Evolutionary conservation across 495 filamentous ascomycete species (phyloP).

Genomic region (Bryoglossum gracile): DNA sequence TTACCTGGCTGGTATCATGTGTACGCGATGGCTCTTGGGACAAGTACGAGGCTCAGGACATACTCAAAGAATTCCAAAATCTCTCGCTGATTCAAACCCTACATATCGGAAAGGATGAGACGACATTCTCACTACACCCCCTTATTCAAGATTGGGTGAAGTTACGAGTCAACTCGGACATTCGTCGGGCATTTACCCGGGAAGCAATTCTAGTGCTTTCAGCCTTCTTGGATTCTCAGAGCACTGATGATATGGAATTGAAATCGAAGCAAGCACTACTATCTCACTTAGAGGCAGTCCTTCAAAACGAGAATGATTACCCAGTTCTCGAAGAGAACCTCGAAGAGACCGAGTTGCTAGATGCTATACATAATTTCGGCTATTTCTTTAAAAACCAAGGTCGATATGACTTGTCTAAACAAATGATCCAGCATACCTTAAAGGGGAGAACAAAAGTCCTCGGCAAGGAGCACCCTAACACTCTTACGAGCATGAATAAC

Average conservation of each 20-base stretch:
- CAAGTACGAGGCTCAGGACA: slow-evolving; percentile 11
- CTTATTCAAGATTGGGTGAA: slow-evolving; percentile 21
- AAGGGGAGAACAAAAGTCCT: slow-evolving; percentile 23
- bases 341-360: no score
- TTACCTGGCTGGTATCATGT: slow-evolving; percentile 11
- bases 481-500: no score
- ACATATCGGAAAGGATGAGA: not conserved
- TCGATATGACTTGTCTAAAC: no score
- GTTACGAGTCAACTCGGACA: slow-evolving; percentile 4
- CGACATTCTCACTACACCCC: slow-evolving; percentile 17
- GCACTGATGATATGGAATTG: slow-evolving; percentile 7
- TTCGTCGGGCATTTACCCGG: not conserved
- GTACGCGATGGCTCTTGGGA: slow-evolving; percentile 8
- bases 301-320: slow-evolving; percentile 6
- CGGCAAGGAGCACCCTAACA: no score
- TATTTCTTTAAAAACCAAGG: no score
- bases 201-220: slow-evolving; percentile 9
- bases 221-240: slow-evolving; percentile 6
- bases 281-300: not conserved
- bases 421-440: no score
- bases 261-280: slow-evolving; percentile 6
- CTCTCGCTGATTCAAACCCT: slow-evolving; percentile 16
- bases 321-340: slow-evolving; percentile 2
- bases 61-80: slow-evolving; percentile 10
- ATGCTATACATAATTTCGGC: no score